Conservation (phyloP, 2,329 filamentous ascomycete species). For the Colletotrichum lentis region DNA sequence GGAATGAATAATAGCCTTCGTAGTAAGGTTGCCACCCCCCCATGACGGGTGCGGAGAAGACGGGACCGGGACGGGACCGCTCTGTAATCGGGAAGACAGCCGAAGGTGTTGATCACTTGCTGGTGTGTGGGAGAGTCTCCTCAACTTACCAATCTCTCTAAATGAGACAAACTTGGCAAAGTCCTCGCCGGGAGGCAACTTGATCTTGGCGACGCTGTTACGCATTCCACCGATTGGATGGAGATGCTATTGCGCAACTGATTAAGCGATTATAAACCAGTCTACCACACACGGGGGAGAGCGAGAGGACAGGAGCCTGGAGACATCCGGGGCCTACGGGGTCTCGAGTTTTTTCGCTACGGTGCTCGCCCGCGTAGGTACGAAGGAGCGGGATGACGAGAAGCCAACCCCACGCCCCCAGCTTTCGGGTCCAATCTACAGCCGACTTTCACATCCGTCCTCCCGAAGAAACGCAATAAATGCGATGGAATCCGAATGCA, state of each 20-base stretch:
- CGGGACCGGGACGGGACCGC: background rate
- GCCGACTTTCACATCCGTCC: background rate
- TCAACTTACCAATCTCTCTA: conserved; percentile 4
- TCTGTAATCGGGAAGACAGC: conserved; percentile 10
- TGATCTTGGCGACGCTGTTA: conserved; percentile 6
- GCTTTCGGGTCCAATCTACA: background rate
- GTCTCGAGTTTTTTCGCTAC: background rate
- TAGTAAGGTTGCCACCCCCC: conserved; percentile 22
- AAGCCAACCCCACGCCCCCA: background rate
- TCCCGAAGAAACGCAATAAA: background rate
- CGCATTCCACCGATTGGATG: conserved; percentile 31
- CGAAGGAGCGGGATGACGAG: background rate
- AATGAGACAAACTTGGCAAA: conserved; percentile 24
- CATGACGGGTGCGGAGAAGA: conserved; percentile 1
- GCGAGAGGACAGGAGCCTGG: background rate
- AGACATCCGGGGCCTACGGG: background rate
- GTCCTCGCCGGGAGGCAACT: background rate
- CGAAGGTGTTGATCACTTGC: conserved; percentile 1
- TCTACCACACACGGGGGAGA: background rate
- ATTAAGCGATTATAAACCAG: conserved; percentile 28
- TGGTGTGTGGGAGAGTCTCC: background rate
- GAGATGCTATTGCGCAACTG: conserved; percentile 28
- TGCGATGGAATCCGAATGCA: background rate
- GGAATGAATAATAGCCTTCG: conserved; percentile 19
- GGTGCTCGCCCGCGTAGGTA: background rate